Evolutionary conservation across 164 flowering plant genomes (phyloP).

Genomic region (Umbilicus rupestris): DNA sequence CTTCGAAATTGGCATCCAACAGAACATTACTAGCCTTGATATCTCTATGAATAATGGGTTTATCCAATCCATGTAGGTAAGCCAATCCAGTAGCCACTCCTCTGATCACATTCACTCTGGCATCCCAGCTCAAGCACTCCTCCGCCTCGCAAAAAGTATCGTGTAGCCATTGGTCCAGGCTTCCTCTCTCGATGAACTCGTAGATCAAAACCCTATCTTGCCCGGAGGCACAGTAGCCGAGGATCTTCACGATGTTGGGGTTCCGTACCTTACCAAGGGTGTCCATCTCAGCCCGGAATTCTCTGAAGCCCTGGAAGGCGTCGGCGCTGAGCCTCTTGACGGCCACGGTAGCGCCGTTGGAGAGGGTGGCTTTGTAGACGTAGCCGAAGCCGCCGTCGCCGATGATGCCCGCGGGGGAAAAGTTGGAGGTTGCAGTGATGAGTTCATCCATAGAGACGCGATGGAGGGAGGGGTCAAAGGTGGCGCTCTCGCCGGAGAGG

Average conservation of each 20-base stretch:
- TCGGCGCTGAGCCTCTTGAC: slow-evolving; percentile 60
- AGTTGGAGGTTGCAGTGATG: slow-evolving; percentile 45
- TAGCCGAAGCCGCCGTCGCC: slow-evolving; percentile 87
- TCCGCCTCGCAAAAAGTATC: slow-evolving; percentile 21
- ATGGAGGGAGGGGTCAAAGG: slow-evolving; percentile 48
- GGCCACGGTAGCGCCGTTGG: slow-evolving; percentile 51
- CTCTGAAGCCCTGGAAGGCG: slow-evolving; percentile 76
- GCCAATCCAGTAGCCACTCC: slow-evolving; percentile 63
- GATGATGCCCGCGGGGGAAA: slow-evolving; percentile 48
- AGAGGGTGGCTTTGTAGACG: slow-evolving; percentile 56
- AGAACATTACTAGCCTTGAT: slow-evolving; percentile 78
- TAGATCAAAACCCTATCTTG: slow-evolving; percentile 60
- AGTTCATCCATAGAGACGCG: slow-evolving; percentile 63
- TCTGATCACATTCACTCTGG: slow-evolving; percentile 35
- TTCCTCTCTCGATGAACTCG: slow-evolving; percentile 61
- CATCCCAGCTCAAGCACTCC: slow-evolving; percentile 28
- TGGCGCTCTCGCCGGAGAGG: slow-evolving; percentile 34
- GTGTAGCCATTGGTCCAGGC: slow-evolving; percentile 68
- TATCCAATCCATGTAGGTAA: slow-evolving; percentile 41
- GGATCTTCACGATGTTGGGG: slow-evolving; percentile 49
- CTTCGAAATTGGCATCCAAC: slow-evolving; percentile 45
- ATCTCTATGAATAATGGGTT: slow-evolving; percentile 79
- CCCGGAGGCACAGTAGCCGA: slow-evolving; percentile 60
- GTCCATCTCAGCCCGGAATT: slow-evolving; percentile 85
- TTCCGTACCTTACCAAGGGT: slow-evolving; percentile 60